Evolutionary conservation across 2,329 filamentous ascomycete species (phyloP), one percentile per base, ranked within the genome.

Genomic region (Alternaria ethzedia): DNA sequence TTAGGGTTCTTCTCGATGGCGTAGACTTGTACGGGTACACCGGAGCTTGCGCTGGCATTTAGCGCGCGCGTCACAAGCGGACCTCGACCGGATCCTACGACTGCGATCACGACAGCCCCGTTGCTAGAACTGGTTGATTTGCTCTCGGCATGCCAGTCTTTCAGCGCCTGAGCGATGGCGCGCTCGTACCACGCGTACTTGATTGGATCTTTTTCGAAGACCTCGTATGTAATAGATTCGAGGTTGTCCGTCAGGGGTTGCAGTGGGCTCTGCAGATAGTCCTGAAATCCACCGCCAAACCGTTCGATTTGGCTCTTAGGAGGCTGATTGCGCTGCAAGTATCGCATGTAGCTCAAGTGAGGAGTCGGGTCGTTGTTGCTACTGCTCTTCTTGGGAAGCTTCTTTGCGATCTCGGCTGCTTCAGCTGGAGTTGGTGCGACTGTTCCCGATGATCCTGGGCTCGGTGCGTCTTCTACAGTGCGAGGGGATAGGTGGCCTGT

Each of bases 1-100:
- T 99, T 98, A 5, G 93, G 96, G 80, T 99, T 99, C 86, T 99
- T 99, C 81, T 99, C 96, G 4, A 99, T 89, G 0, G 93, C 96
- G 89, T 94, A 98, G 49, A 96, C 87, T 70, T 94, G 90, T 54
- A 98, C 91, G 20, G 89, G 85, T 4, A 97, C 90, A 2, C 90
- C 90, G 1, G 93, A 91, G 15, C 84, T 86, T 65, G 89, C 86
- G 72, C 93, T 95, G 12, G 96, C 96, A 64, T 89, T 89, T 25
- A 99, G 83, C 1, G 93, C 93, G 52, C 96, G 88, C 2, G 93
- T 96, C 13, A 99, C 94, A 1, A 99, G 86, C 5, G 96, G 96
- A 0, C 96, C 96, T 66, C 96, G 90, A 12, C 96, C 96, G 13
- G 96, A 95, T 10, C 96, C 96, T 2, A 94, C 96, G 10, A 99